phyloP scores from a whole-genome alignment of 78 protist species.

The Carpediemonas membranifera region DNA sequence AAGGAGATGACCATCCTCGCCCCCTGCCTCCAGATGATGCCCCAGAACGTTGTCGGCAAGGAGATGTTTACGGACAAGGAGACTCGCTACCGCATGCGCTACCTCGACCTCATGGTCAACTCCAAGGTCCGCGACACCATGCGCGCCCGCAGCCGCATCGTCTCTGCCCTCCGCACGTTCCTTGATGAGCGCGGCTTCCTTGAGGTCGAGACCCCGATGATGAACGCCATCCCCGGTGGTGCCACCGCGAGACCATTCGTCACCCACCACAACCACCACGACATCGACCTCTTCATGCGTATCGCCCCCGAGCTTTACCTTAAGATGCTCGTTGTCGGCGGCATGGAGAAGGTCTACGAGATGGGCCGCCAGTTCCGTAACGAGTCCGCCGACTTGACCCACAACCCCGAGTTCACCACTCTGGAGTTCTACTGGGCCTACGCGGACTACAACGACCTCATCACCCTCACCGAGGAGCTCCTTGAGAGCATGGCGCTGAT shows the following conservation, averaged over 20 bases:
- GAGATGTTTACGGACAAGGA: slow-evolving; percentile 49
- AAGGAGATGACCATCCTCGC: slow-evolving; percentile 58
- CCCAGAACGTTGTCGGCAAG: slow-evolving; percentile 22
- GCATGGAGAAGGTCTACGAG: slow-evolving; percentile 97
- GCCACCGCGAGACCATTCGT: slow-evolving; percentile 96
- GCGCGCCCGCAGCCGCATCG: too few species aligned
- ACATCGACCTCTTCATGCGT: slow-evolving; percentile 85
- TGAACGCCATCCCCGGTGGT: slow-evolving; percentile 89
- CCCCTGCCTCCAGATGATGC: slow-evolving; percentile 93
- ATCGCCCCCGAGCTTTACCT: slow-evolving; percentile 99
- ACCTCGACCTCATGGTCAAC: slow-evolving; percentile 90
- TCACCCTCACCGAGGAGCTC: slow-evolving; percentile 78
- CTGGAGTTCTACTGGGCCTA: slow-evolving; percentile 94
- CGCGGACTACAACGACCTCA: slow-evolving; percentile 97
- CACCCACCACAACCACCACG: slow-evolving; percentile 92
- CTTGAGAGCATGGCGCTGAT: background rate
- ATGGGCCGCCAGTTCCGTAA: slow-evolving; percentile 97
- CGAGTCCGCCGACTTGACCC: slow-evolving; percentile 60
- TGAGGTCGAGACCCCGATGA: slow-evolving; percentile 91
- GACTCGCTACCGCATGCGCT: slow-evolving; percentile 59
- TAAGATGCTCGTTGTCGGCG: slow-evolving; percentile 94
- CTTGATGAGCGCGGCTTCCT: slow-evolving; percentile 8
- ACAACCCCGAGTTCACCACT: slow-evolving; percentile 95
- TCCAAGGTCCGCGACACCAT: too few species aligned
- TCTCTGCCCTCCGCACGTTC: too few species aligned